Base-by-base conservation (phyloP, 2,329 filamentous ascomycete genomes). In the Colletotrichum sp. region DNA sequence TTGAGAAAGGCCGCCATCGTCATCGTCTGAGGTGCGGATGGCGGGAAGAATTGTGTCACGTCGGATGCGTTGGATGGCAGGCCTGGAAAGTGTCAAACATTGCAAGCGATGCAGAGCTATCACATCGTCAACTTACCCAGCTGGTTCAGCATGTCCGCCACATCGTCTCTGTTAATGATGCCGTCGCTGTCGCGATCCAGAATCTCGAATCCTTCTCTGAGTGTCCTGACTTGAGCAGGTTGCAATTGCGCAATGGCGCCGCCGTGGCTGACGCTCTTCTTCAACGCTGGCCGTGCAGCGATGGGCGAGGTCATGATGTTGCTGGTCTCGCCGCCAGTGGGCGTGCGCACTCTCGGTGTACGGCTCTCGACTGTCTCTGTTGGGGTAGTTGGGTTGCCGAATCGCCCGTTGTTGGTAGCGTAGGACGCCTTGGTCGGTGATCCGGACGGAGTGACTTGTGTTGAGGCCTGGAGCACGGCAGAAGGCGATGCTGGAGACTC, bases 161-260 rank as follows among this genome's bases (percentile, higher is more conserved):
- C 93, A 83, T 98, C 95, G 26, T 96, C 94, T 75, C 94, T 90
- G 79, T 94, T 94, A 77, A 99, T 93, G 67, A 91, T 88, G 21
- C 96, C 96, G 81, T 97, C 95, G 81, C 95, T 96, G 84, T 97
- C 94, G 76, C 95, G 91, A 84, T 99, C 97, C 63, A 99, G 89
- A 75, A 98, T 96, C 84, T 98, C 95, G 84, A 99, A 99, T 0
- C 94, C 95, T 83, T 99, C 96, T 77, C 97, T 92, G 85, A 99
- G 91, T 80, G 95, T 95, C 81, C 96, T 92, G 44, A 98, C 92
- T 80, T 98, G 95, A 5, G 95, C 89, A 4, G 95, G 93, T 49
- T 96, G 94, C 57, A 99, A 86, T 81, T 95, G 94, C 4, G 93
- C 93, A 60, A 96, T 87, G 16, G 92, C 88, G 80, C 89, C 92